Evolutionary conservation across 2,329 filamentous ascomycete genomes (phyloP), one percentile per base, ranked within the genome.

Genomic region (Fonsecaea nubica): DNA sequence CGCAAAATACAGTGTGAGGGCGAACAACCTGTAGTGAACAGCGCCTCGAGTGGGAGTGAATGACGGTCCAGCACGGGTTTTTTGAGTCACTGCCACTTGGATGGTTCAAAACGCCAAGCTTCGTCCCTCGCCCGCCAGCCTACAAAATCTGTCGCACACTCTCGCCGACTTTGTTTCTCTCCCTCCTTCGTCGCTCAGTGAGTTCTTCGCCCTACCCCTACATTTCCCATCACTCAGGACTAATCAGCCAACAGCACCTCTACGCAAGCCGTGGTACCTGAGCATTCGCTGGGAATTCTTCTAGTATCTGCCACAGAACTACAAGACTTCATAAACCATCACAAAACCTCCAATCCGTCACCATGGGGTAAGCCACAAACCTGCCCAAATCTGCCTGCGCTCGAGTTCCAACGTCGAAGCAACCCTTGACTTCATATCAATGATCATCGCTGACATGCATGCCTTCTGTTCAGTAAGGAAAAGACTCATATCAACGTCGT

Each of bases 401-500:
- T 65, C 42, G 21, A 25, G 32, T 35, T 67, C 63, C 64, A 7
- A 30, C 42, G 36, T 65, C 62, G 33, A 52, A 58, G 50, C 33
- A 56, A 25, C 48, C 62, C 53, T 67, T 30, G 18, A 50, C 50
- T 63, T 58, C 63, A 68, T 67, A 65, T 68, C 66, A 71, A 72
- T 64, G 64, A 62, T 25, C 58, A 65, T 68, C 63, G 50, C 69
- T 70, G 60, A 70, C 67, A 68, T 66, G 56, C 62, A 36, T 50
- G 63, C 62, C 25, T 58, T 33, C 69, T 54, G 59, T 74, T 77
- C 80, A 94, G 93, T 92, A 98, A 92, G 88, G 89, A 97, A 80
- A 96, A 96, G 91, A 85, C 83, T 85, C 94, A 98, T 85, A 92
- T 98, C 85, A 93, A 93, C 91, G 91, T 97, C 84, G 93, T 97